phyloP scores from a whole-genome alignment of 805 yeast genomes.

The Suhomyces sp. region DNA sequence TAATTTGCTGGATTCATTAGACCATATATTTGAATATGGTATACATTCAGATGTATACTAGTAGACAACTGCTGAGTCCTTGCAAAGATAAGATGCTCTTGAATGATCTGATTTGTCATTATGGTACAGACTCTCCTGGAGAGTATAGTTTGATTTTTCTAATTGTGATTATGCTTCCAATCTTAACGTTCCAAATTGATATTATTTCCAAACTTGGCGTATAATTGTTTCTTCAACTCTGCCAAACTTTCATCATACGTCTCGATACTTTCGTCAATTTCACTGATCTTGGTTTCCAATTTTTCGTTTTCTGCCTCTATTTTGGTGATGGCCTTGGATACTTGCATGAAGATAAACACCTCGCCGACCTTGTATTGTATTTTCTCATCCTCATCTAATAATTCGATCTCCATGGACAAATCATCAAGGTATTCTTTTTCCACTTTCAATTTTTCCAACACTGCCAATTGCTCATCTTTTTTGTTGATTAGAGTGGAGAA shows the following conservation, averaged over 20 bases:
- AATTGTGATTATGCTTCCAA: no score
- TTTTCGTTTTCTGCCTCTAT: slow-evolving; percentile 61
- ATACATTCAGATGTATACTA: no score
- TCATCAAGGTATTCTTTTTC: slow-evolving; percentile 91
- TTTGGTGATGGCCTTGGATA: slow-evolving; percentile 62
- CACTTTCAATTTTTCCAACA: slow-evolving; percentile 48
- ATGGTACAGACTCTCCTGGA: no score
- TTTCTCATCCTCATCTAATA: slow-evolving; percentile 71
- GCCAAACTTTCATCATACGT: slow-evolving; percentile 54
- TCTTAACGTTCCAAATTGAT: slow-evolving; percentile 73
- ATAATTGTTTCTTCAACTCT: slow-evolving; percentile 68
- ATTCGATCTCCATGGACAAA: slow-evolving; percentile 78
- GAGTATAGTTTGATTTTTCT: no score
- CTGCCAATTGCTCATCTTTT: slow-evolving; percentile 56
- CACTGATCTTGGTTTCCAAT: slow-evolving; percentile 50
- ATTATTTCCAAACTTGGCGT: slow-evolving; percentile 85
- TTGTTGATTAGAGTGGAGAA: slow-evolving; percentile 80
- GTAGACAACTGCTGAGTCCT: no score
- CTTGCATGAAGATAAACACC: slow-evolving; percentile 67
- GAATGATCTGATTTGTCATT: no score
- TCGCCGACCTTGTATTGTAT: slow-evolving; percentile 83
- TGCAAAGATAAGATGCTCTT: no score
- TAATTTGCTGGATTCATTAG: no score
- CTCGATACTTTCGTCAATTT: slow-evolving; percentile 47
- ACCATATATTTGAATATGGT: no score